Percentiles rank a stretch among this genome's conserved stretches.
These are phyloP conservation scores for Leptographium galeiforme DNA, from an alignment of 2,329 filamentous ascomycete genomes.

Conservation along the genomic window DNA sequence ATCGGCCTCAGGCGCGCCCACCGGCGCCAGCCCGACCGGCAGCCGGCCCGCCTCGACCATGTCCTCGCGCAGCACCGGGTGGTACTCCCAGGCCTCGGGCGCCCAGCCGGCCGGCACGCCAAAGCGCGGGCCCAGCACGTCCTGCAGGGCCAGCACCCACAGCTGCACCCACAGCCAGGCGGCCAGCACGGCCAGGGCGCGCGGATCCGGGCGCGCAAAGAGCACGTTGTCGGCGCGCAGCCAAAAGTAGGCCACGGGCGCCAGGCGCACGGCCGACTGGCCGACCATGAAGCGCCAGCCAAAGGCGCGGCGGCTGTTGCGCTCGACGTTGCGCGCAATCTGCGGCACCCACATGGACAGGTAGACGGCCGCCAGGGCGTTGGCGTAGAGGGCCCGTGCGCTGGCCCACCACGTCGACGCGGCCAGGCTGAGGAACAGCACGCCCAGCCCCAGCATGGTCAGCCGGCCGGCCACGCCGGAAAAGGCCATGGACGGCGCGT, in stretches of 20 bases:
- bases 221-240: slow-evolving; percentile 65
- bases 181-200: slow-evolving; percentile 48
- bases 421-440: slow-evolving; percentile 45
- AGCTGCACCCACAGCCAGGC: slow-evolving; percentile 85
- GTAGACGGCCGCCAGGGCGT: slow-evolving; percentile 58
- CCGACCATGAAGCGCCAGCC: slow-evolving; percentile 82
- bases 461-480: slow-evolving; percentile 44
- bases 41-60: slow-evolving; percentile 65
- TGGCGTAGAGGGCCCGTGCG: slow-evolving; percentile 42
- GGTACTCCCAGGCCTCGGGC: slow-evolving; percentile 84
- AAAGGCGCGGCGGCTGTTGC: slow-evolving; percentile 85
- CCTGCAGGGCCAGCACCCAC: slow-evolving; percentile 64
- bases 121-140: slow-evolving; percentile 77
- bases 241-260: slow-evolving; percentile 81
- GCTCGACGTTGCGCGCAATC: slow-evolving; percentile 76
- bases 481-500: slow-evolving; percentile 24
- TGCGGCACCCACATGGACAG: slow-evolving; percentile 89
- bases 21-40: slow-evolving; percentile 53
- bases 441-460: slow-evolving; percentile 38
- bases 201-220: slow-evolving; percentile 56
- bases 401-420: slow-evolving; percentile 47
- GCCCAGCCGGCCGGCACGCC: slow-evolving; percentile 58
- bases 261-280: slow-evolving; percentile 63
- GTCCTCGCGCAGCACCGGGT: slow-evolving; percentile 75
- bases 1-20: no score